phyloP scores from a whole-genome alignment of 352 stramenopile species.

The Phytopythium aichiense region DNA sequence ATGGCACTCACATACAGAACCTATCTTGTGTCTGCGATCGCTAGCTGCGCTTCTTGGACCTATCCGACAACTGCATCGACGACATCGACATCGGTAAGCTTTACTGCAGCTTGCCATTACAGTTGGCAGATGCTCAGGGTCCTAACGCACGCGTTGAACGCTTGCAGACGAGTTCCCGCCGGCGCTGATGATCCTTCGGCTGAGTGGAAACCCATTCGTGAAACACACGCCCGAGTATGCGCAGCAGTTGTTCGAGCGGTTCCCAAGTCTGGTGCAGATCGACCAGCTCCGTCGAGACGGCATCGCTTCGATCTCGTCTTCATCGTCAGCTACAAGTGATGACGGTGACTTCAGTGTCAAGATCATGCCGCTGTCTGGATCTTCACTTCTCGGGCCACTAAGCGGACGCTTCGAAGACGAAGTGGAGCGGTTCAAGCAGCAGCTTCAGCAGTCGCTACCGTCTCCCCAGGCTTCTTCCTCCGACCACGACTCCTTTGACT shows the following conservation, averaged over 20 bases:
- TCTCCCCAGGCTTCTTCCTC: not conserved
- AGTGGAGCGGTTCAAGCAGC: conserved; percentile 28
- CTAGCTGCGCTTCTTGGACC: conserved; percentile 71
- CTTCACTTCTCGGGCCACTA: conserved; percentile 16
- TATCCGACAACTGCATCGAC: conserved; percentile 73
- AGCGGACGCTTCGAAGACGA: conserved; percentile 29
- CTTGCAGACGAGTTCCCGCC: conserved; percentile 34
- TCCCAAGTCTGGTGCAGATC: conserved; percentile 59
- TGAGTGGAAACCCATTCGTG: conserved; percentile 57
- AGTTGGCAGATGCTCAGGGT: no score
- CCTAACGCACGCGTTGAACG: no score
- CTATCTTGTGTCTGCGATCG: not conserved
- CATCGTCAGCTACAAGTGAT: conserved; percentile 3
- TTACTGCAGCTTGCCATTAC: not conserved
- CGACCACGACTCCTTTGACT: not conserved
- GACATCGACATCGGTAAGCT: conserved; percentile 50
- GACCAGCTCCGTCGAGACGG: conserved; percentile 39
- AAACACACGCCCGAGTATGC: conserved; percentile 53
- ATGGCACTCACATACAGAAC: not conserved
- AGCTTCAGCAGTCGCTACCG: conserved; percentile 16
- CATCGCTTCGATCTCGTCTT: not conserved
- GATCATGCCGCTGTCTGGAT: conserved; percentile 7
- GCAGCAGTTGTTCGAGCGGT: conserved; percentile 49
- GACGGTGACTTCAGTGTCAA: not conserved
- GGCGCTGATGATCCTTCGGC: conserved; percentile 47